These are phyloP conservation scores for Diplodia scrobiculata DNA, from an alignment of 2,329 filamentous ascomycete genomes.

Conservation along the genomic window DNA sequence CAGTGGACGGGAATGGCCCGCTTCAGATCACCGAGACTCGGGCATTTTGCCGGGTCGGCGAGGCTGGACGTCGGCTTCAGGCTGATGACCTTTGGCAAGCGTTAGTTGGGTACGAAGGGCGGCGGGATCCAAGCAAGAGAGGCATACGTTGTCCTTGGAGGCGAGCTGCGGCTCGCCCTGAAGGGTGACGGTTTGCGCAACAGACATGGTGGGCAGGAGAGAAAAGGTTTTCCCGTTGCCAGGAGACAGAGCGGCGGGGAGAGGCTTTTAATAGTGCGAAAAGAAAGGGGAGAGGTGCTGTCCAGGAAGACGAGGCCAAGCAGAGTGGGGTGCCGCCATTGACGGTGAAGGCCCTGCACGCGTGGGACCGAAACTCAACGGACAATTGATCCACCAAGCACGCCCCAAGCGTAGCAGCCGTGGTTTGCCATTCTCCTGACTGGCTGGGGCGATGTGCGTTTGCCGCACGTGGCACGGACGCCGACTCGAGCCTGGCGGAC, in stretches of 20 bases:
- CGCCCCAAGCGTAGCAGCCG: slow-evolving; percentile 22
- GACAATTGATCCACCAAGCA: slow-evolving; percentile 15
- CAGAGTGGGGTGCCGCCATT: slow-evolving; percentile 10
- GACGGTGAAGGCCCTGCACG: slow-evolving; percentile 8
- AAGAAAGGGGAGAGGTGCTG: slow-evolving; percentile 11
- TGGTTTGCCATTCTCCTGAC: slow-evolving; percentile 24
- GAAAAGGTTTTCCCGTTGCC: slow-evolving; percentile 5
- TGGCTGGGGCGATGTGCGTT: slow-evolving; percentile 23
- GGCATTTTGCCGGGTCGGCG: slow-evolving; percentile 19
- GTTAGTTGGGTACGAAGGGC: neutral
- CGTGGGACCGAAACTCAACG: slow-evolving; percentile 20
- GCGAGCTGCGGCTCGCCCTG: slow-evolving; percentile 16
- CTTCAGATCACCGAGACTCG: slow-evolving; percentile 32
- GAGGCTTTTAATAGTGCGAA: neutral
- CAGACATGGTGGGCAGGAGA: slow-evolving; percentile 14
- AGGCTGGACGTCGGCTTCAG: slow-evolving; percentile 9
- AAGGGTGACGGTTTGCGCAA: slow-evolving; percentile 24
- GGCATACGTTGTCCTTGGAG: slow-evolving; percentile 1
- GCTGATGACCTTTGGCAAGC: slow-evolving; percentile 3
- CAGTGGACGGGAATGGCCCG: slow-evolving; percentile 63
- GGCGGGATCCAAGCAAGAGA: no score
- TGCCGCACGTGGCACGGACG: slow-evolving; percentile 19
- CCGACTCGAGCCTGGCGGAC: slow-evolving; percentile 12
- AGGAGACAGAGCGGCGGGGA: neutral
- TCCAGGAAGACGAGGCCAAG: slow-evolving; percentile 5